A percentile compares a stretch with the other conserved stretches of the same genome.
These are phyloP conservation scores for Pelargonium nanum DNA, from an alignment of 345 rosid genomes.

Conservation along the genomic window DNA sequence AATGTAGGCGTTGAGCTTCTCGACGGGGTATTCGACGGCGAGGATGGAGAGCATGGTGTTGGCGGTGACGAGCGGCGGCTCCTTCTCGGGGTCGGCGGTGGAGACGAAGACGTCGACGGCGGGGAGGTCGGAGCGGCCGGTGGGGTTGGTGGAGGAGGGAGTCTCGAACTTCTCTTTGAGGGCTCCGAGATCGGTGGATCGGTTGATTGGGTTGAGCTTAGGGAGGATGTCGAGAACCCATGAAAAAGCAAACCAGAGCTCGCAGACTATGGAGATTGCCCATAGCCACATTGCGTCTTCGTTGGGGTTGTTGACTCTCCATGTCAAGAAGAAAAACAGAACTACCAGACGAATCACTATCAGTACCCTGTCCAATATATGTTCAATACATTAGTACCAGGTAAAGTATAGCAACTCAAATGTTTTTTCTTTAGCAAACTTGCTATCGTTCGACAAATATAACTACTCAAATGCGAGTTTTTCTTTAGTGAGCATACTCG, in stretches of 20 bases:
- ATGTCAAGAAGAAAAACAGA: slow-evolving; percentile 45
- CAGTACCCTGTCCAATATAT: slow-evolving; percentile 45
- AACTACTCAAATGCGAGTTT: too few species aligned
- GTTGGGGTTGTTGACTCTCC: slow-evolving; percentile 75
- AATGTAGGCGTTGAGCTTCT: slow-evolving; percentile 66
- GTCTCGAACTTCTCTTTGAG: slow-evolving; percentile 69
- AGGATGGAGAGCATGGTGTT: slow-evolving; percentile 75
- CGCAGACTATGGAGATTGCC: slow-evolving; percentile 73
- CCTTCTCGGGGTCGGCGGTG: slow-evolving; percentile 86
- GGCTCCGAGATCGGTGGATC: slow-evolving; percentile 73
- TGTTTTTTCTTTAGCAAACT: too few species aligned
- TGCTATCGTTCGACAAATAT: too few species aligned
- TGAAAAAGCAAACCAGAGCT: slow-evolving; percentile 89
- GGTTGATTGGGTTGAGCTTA: slow-evolving; percentile 71
- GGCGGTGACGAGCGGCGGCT: slow-evolving; percentile 87
- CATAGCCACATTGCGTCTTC: slow-evolving; percentile 82
- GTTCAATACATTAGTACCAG: too few species aligned
- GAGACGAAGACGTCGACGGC: slow-evolving; percentile 77
- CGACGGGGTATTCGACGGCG: slow-evolving; percentile 67
- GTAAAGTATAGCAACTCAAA: too few species aligned
- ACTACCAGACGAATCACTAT: slow-evolving; percentile 41
- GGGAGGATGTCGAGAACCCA: slow-evolving; percentile 83
- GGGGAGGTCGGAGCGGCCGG: slow-evolving; percentile 81
- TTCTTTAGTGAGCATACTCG: too few species aligned
- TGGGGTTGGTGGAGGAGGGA: slow-evolving; percentile 64